Evolutionary conservation across 75 land plant species (phyloP).

Genomic region (Selaginella tamariscina): DNA sequence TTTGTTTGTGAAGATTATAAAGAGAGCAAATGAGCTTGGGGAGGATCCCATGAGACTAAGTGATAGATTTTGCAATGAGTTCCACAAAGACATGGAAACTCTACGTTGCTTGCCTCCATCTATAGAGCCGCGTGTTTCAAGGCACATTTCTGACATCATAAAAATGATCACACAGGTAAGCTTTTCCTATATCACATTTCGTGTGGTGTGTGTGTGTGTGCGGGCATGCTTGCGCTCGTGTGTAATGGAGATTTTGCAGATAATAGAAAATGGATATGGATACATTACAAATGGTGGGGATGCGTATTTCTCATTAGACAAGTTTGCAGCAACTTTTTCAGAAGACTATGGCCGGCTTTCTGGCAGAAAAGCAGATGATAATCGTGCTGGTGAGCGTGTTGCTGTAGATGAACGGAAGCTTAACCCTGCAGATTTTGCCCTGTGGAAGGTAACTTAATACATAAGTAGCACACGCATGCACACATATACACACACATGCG

Average conservation of each 20-base stretch:
- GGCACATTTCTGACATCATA: slow-evolving; percentile 60
- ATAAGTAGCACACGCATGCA: too few relatives aligned
- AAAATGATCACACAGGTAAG: slow-evolving; percentile 74
- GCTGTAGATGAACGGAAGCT: slow-evolving; percentile 66
- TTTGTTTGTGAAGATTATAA: slow-evolving; percentile 50
- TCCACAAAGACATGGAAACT: slow-evolving; percentile 61
- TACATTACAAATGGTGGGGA: slow-evolving; percentile 72
- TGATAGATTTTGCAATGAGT: slow-evolving; percentile 66
- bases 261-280: slow-evolving; percentile 62
- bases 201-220: not conserved
- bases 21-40: slow-evolving; percentile 64
- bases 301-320: slow-evolving; percentile 85
- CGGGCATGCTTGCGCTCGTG: too few relatives aligned
- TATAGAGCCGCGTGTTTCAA: slow-evolving; percentile 74
- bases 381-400: slow-evolving; percentile 85
- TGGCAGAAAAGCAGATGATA: slow-evolving; percentile 64
- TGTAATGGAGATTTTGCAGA: slow-evolving; percentile 31
- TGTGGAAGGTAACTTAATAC: slow-evolving; percentile 68
- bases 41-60: slow-evolving; percentile 74
- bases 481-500: too few relatives aligned
- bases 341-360: slow-evolving; percentile 57
- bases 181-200: not conserved
- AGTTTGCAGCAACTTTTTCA: slow-evolving; percentile 24
- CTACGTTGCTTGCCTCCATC: slow-evolving; percentile 65
- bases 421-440: slow-evolving; percentile 89